Evolutionary conservation across 2,329 filamentous ascomycete genomes (phyloP).

Genomic region (Aspergillus japonicus): DNA sequence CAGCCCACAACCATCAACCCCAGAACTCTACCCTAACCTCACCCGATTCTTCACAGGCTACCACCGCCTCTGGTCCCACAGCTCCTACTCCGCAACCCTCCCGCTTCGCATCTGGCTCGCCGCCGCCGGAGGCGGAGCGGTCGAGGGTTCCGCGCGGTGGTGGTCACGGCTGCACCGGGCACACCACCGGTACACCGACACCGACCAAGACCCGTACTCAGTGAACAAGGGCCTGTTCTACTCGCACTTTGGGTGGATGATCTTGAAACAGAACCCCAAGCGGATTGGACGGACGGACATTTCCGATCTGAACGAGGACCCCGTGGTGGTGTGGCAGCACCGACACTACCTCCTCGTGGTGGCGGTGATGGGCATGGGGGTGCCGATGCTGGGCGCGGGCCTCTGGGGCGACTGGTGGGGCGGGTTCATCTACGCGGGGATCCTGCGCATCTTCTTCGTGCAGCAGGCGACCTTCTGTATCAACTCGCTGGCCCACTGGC

Average conservation of each 20-base stretch:
- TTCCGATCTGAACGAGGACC: conserved; percentile 15
- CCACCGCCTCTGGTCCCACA: conserved; percentile 47
- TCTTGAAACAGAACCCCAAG: conserved; percentile 17
- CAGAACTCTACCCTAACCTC: not conserved
- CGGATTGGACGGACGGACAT: conserved; percentile 12
- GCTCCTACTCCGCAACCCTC: conserved; percentile 12
- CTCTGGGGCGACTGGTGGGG: conserved; percentile 17
- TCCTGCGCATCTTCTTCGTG: conserved; percentile 72
- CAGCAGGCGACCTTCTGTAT: conserved; percentile 81
- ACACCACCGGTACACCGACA: conserved; percentile 22
- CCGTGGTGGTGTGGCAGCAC: conserved; percentile 19
- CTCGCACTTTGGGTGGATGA: conserved; percentile 18
- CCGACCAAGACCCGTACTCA: conserved; percentile 16
- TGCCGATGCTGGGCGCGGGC: conserved; percentile 12
- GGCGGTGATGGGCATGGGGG: conserved; percentile 10
- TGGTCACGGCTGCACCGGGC: conserved; percentile 17
- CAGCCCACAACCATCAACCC: too few relatives aligned
- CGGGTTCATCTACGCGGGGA: conserved; percentile 55
- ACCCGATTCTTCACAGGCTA: conserved; percentile 56
- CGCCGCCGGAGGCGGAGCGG: conserved; percentile 7
- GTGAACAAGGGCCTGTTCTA: conserved; percentile 16
- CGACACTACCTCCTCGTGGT: conserved; percentile 12
- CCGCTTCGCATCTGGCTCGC: conserved; percentile 15
- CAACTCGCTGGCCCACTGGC: conserved; percentile 69
- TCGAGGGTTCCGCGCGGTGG: conserved; percentile 15